These are phyloP conservation scores for Piloderma croceum DNA, from an alignment of 768 basidiomycete genomes.

Conservation along the genomic window DNA sequence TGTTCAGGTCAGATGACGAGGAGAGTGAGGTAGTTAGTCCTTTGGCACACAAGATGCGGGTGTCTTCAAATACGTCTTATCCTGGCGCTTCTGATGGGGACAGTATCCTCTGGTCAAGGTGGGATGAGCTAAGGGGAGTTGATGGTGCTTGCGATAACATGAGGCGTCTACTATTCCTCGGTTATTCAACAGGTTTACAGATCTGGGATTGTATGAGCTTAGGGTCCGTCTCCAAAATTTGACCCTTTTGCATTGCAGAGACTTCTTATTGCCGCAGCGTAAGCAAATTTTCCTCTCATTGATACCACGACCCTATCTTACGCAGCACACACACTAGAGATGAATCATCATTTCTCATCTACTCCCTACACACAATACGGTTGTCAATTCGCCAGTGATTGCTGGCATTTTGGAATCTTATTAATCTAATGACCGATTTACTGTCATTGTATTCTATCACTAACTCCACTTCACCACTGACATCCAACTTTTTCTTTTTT, in stretches of 20 bases:
- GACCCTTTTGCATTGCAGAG: conserved; percentile 28
- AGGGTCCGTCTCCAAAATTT: conserved; percentile 38
- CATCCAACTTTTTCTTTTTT: conserved; percentile 53
- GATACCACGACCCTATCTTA: conserved; percentile 10
- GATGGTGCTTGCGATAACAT: too few relatives aligned
- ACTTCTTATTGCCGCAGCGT: conserved; percentile 32
- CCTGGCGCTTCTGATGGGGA: conserved; percentile 28
- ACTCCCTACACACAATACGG: conserved; percentile 41
- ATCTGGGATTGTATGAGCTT: conserved; percentile 60
- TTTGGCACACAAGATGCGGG: too few relatives aligned
- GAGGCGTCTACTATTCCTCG: conserved; percentile 40
- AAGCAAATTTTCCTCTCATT: conserved; percentile 11
- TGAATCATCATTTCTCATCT: conserved; percentile 31
- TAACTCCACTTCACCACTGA: conserved; percentile 4
- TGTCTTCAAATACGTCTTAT: conserved; percentile 19
- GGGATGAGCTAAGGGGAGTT: conserved; percentile 24
- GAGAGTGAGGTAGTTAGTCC: background rate
- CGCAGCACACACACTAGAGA: conserved; percentile 8
- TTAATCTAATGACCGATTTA: conserved; percentile 41
- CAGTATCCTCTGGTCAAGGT: conserved; percentile 27
- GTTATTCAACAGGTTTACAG: conserved; percentile 46
- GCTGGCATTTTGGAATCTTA: conserved; percentile 40
- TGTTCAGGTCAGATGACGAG: background rate
- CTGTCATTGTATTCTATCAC: conserved; percentile 43
- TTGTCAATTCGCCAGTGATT: conserved; percentile 40